A percentile compares a stretch with the other conserved stretches of the same genome.
Evolutionary conservation across 2,329 filamentous ascomycete genomes (phyloP).

Genomic region (Hypoxylon rubiginosum): DNA sequence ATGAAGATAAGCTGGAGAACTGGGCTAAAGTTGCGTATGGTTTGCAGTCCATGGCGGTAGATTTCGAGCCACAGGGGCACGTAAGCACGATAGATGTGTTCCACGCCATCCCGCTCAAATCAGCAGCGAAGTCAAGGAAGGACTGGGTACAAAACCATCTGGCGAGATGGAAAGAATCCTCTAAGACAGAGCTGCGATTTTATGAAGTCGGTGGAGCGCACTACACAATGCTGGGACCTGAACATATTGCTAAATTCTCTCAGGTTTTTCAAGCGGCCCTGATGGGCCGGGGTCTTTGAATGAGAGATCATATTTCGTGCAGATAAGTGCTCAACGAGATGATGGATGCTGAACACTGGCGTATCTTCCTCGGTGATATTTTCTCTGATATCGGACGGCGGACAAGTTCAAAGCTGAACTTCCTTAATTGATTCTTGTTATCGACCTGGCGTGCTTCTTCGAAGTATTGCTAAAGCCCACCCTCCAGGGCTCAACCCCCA

Average conservation of each 20-base stretch:
- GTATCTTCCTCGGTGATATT: too few species aligned
- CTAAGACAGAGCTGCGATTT: constrained; percentile 40
- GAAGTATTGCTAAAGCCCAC: too few species aligned
- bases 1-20: constrained; percentile 43
- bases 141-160: constrained; percentile 48
- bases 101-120: constrained; percentile 52
- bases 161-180: constrained; percentile 53
- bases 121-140: constrained; percentile 46
- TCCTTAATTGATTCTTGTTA: too few species aligned
- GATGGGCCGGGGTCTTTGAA: too few species aligned
- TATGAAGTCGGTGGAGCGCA: constrained; percentile 55
- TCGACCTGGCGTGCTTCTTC: too few species aligned
- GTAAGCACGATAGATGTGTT: constrained; percentile 58
- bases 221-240: constrained; percentile 54
- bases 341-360: too few species aligned
- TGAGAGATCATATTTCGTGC: too few species aligned
- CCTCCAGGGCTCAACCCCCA: too few species aligned
- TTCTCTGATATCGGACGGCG: too few species aligned
- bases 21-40: constrained; percentile 56
- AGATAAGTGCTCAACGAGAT: too few species aligned
- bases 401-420: too few species aligned
- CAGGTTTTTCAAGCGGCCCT: too few species aligned
- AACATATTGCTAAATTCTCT: neutral
- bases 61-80: constrained; percentile 58
- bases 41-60: constrained; percentile 54